Base-by-base conservation (phyloP, 305 asterid species). In the Fraxinus platypoda region DNA sequence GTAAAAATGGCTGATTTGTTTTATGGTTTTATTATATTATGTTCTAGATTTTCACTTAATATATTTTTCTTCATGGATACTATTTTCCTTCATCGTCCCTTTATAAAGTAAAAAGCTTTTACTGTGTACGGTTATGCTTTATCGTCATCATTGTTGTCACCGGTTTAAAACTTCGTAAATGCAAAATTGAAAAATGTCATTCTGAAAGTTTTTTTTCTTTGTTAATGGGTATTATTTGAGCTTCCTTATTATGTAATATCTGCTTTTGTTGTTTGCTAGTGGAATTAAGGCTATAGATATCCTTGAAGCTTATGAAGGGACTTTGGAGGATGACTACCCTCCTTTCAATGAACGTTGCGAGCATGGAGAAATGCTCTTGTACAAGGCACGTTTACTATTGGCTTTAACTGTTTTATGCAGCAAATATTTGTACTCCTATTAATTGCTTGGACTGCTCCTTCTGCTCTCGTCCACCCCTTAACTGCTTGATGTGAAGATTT, bases 291-390 rank as follows among this genome's bases (percentile, higher is more conserved):
- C 99, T 25, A 91, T 93, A 80, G 99, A 94, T 87, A 92, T 94
- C 88, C 98, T 96, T 81, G 97, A 96, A 87, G 99, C 99, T 19
- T 96, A 91, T 89, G 99, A 96, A 91, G 99, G 99, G 86, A 96
- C 99, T 82, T 93, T 94, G 26, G 99, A 94, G 83, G 97, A 96
- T 84, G 99, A 94, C 81, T 91, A 94, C 87, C 99, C 98, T 81
- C 98, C 99, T 78, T 97, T 93, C 79, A 94, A 87, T 88, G 99
- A 94, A 86, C 97, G 94, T 12, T 88, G 97, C 86, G 99, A 94
- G 87, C 99, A 94, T 86, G 96, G 93, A 75, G 98, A 96, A 89
- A 94, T 94, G 98, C 97, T 96, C 85, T 83, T 96, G 80, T 96
- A 94, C 95, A 96, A 96, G 98, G 99, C 95, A 88, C 62, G 49